These are phyloP conservation scores for Termitomyces titanicus DNA, from an alignment of 768 basidiomycete genomes.

Conservation along the genomic window DNA sequence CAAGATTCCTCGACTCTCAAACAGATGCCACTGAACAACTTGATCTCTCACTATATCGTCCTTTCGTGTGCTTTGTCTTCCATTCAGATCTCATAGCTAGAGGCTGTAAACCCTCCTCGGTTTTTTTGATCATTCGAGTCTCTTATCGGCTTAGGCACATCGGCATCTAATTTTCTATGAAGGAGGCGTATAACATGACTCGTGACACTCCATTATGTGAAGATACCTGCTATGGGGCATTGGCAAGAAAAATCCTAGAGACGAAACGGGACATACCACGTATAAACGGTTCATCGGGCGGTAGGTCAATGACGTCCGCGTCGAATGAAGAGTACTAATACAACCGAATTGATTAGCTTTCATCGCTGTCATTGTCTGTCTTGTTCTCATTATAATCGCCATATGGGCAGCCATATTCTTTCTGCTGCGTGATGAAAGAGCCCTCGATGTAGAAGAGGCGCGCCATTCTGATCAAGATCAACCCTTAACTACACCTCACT, in stretches of 20 bases:
- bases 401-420: conserved; percentile 52
- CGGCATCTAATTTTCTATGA: no score
- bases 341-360: conserved; percentile 38
- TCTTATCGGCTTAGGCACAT: not conserved
- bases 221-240: not conserved
- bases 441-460: conserved; percentile 33
- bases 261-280: not conserved
- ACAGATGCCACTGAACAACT: not conserved
- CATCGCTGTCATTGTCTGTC: conserved; percentile 54
- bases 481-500: not conserved
- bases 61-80: not conserved
- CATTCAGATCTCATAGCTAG: not conserved
- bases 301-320: not conserved
- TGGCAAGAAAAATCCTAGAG: not conserved
- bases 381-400: conserved; percentile 50
- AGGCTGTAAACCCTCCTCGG: no score
- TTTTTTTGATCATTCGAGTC: not conserved
- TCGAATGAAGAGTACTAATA: not conserved
- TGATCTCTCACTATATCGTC: not conserved
- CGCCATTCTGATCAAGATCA: conserved; percentile 24
- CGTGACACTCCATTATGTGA: not conserved
- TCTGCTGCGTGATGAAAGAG: conserved; percentile 50
- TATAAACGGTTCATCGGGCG: not conserved
- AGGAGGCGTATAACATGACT: not conserved
- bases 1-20: not conserved